Conservation (phyloP, 106 monocot species). For the Amphibolis antarctica region DNA sequence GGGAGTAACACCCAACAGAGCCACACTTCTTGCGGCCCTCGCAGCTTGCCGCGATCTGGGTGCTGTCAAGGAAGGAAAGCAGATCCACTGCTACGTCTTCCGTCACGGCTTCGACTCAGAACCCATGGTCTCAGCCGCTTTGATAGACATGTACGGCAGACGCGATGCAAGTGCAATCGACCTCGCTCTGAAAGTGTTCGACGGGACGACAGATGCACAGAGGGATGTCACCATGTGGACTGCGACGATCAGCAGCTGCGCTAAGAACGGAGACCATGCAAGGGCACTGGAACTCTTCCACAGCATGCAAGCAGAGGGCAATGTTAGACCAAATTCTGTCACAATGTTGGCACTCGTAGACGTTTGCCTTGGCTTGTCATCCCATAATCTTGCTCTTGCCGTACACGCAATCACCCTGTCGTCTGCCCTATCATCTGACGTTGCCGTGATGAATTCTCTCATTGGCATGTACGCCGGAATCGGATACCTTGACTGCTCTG, state of each 20-base stretch:
- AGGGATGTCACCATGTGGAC: conserved; percentile 36
- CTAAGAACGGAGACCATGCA: conserved; percentile 7
- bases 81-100: conserved; percentile 21
- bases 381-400: conserved; percentile 1
- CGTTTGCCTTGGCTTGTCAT: conserved; percentile 14
- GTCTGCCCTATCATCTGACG: conserved; percentile 8
- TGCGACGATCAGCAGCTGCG: conserved; percentile 12
- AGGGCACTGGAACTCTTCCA: conserved; percentile 16
- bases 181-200: conserved; percentile 11
- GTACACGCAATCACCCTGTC: conserved; percentile 13
- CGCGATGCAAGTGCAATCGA: conserved; percentile 3
- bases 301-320: conserved; percentile 14
- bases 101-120: conserved; percentile 19
- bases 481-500: conserved; percentile 15
- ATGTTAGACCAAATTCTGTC: conserved; percentile 13
- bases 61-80: conserved; percentile 7
- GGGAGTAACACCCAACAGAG: conserved; percentile 17
- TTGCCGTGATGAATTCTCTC: conserved; percentile 15
- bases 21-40: conserved; percentile 22
- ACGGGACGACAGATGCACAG: background rate
- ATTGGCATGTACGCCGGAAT: conserved; percentile 29
- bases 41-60: conserved; percentile 14
- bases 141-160: conserved; percentile 30
- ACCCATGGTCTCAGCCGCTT: conserved; percentile 3
- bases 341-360: conserved; percentile 22